These are phyloP conservation scores for Gleditsia sinensis DNA, from an alignment of 306 rosid species.

Conservation along the genomic window DNA sequence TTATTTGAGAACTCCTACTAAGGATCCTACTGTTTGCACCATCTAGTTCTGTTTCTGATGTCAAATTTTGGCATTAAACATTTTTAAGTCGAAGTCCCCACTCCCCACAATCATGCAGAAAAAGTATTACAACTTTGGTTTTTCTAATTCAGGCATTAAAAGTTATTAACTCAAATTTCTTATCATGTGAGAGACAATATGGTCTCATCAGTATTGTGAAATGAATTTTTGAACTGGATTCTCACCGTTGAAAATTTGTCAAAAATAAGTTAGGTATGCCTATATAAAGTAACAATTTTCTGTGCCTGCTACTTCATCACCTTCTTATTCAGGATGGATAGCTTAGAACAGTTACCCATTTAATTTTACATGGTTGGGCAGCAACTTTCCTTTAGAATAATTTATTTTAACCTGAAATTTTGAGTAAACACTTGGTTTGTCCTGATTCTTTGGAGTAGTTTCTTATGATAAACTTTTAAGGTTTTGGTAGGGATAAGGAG, in stretches of 20 bases:
- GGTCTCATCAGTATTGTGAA: background rate
- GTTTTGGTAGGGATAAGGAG: background rate
- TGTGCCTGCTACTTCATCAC: background rate
- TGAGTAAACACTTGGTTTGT: background rate
- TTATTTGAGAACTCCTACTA: too few species aligned
- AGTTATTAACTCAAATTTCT: background rate
- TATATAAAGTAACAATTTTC: background rate
- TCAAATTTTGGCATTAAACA: too few species aligned
- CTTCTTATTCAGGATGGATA: too few species aligned
- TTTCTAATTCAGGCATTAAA: background rate
- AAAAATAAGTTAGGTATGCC: background rate
- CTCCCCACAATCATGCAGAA: too few species aligned
- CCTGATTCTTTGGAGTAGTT: background rate
- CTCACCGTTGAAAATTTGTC: background rate
- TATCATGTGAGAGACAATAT: background rate
- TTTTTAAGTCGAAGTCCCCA: too few species aligned
- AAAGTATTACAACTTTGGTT: too few species aligned
- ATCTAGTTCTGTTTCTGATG: too few species aligned
- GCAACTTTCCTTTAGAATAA: too few species aligned
- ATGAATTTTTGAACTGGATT: slow-evolving; percentile 1
- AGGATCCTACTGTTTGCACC: too few species aligned
- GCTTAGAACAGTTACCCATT: too few species aligned
- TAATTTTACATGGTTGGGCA: too few species aligned
- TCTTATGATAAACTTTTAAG: background rate
- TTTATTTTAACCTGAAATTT: background rate